Evolutionary conservation across 495 filamentous ascomycete species (phyloP), one percentile per base, ranked within the genome.

Genomic region (Tuber aestivum): DNA sequence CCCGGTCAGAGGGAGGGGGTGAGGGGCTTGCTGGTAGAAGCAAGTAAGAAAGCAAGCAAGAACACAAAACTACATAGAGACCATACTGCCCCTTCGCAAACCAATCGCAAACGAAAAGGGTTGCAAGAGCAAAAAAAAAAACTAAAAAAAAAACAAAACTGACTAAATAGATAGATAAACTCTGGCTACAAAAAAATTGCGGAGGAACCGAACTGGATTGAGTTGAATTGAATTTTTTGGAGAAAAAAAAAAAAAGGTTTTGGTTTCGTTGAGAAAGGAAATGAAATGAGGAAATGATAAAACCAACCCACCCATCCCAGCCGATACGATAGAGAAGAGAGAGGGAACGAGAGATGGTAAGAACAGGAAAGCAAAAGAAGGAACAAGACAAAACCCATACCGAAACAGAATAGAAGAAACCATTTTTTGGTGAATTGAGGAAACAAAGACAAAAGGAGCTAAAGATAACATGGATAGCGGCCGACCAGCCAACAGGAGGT

Each of bases 291-390:
- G 23, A 56, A 65, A 65, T 65, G 56, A 65, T 65, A 65, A 65
- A 65, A 65, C 56, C 56, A 65, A 65, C 56, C 56, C 56, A 65
- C 56, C 56, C 56, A 65, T 65, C 56, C 56, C 56, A 65, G 32
- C 56, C 56, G 56, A 65, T 65, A 65, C 56, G 56, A 65, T 32
- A 65, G 27, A 61, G n/a, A 32, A 61, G 50, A 65, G 16, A 65
- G 56, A 65, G 56, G 32, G 27, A 65, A 32, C 27, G n/a, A 65
- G 5, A 65, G 56, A 65, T 65, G 27, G 27, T 61, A 61, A 61
- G 12, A 65, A 35, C 27, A 35, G 27, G 3, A 65, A 35, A 14
- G 12, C 5, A 1, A 32, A 61, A 61, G n/a, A 61, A 61, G 32
- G 56, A 27, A 65, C 14, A 65, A 65, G 12, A 65, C 27, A 65